Evolutionary conservation across 116 monocot genomes (phyloP).

Genomic region (Trichopus zeylanicus): DNA sequence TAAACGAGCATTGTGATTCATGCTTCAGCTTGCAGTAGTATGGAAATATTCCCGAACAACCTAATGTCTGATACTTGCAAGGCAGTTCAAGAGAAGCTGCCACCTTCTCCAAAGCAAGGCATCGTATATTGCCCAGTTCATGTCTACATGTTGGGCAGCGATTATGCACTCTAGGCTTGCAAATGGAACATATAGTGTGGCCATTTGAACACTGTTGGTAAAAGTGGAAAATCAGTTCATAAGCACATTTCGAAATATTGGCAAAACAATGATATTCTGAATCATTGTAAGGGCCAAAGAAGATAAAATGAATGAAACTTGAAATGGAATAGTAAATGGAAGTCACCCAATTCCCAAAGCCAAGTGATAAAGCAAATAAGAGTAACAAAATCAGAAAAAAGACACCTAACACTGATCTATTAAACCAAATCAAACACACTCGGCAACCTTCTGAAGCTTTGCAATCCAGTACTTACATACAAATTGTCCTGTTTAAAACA

Average conservation of each 20-base stretch:
- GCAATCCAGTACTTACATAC: too few relatives aligned
- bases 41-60: slow-evolving; percentile 59
- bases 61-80: slow-evolving; percentile 66
- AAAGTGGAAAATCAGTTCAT: neutral
- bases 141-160: slow-evolving; percentile 75
- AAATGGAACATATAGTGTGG: slow-evolving; percentile 69
- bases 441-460: too few relatives aligned
- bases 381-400: too few relatives aligned
- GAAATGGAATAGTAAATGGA: too few relatives aligned
- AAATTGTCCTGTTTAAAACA: too few relatives aligned
- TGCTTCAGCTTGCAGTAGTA: slow-evolving; percentile 77
- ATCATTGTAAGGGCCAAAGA: too few relatives aligned
- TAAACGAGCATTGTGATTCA: slow-evolving; percentile 54
- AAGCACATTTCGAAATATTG: neutral
- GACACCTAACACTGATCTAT: too few relatives aligned
- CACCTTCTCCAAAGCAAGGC: slow-evolving; percentile 72
- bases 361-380: too few relatives aligned
- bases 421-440: too few relatives aligned
- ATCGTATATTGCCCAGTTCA: slow-evolving; percentile 76
- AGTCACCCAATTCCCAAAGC: too few relatives aligned
- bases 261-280: neutral
- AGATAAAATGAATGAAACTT: too few relatives aligned
- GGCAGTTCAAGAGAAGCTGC: slow-evolving; percentile 69
- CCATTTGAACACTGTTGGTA: slow-evolving; percentile 74
- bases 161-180: slow-evolving; percentile 73